These are phyloP conservation scores for Rhizoclosmatium globosum DNA, from an alignment of 192 early-diverging fungal species.

Conservation along the genomic window DNA sequence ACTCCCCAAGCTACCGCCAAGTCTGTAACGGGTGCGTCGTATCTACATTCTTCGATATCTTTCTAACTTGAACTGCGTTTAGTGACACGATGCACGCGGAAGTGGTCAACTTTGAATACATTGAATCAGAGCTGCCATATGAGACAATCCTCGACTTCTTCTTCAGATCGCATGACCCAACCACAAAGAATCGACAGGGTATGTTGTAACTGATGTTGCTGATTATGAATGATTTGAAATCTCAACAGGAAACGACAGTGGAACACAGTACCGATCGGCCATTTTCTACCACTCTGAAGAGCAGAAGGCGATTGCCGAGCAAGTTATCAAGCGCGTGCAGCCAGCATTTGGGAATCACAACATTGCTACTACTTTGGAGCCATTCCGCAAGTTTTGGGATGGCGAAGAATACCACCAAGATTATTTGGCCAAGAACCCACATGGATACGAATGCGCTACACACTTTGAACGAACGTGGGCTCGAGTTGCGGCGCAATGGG, in stretches of 20 bases:
- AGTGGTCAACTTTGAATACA: conserved; percentile 79
- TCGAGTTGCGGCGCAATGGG: conserved; percentile 42
- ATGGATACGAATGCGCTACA: conserved; percentile 73
- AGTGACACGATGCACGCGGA: conserved; percentile 80
- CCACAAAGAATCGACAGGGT: conserved; percentile 84
- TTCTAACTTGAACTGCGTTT: too few species aligned
- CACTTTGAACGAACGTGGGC: conserved; percentile 64
- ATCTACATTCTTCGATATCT: not conserved
- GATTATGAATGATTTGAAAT: not conserved
- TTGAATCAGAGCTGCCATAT: conserved; percentile 77
- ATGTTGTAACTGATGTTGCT: not conserved
- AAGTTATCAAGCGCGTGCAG: conserved; percentile 72
- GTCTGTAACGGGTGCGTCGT: conserved; percentile 12
- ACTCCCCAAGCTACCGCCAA: conserved; percentile 2
- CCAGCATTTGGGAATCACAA: conserved; percentile 48
- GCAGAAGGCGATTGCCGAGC: conserved; percentile 78
- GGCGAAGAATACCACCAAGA: conserved; percentile 61
- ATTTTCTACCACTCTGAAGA: conserved; percentile 84
- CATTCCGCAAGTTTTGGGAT: conserved; percentile 75
- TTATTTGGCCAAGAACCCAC: conserved; percentile 80
- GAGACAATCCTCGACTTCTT: conserved; percentile 80
- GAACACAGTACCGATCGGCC: conserved; percentile 85
- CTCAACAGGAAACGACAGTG: conserved; percentile 64
- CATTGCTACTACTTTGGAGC: conserved; percentile 73
- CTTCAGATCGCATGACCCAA: conserved; percentile 76